These are phyloP conservation scores for Fomitiporia mediterranea DNA, from an alignment of 1,284 basidiomycete genomes.

Conservation along the genomic window DNA sequence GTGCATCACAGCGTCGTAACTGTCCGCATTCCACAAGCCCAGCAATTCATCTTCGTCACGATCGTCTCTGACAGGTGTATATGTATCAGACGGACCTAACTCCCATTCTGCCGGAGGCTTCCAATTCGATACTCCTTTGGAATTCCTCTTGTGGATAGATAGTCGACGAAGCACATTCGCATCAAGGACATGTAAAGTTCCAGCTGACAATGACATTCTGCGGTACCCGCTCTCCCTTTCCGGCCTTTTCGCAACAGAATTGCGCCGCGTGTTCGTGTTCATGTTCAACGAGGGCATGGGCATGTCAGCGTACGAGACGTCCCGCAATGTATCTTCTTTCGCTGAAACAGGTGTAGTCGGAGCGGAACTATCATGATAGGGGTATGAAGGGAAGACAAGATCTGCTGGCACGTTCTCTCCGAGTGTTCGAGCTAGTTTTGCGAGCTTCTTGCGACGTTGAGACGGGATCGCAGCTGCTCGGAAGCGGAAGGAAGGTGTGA, in stretches of 20 bases:
- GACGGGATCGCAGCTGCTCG: constrained; percentile 23
- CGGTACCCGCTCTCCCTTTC: constrained; percentile 2
- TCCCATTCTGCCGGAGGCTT: constrained; percentile 17
- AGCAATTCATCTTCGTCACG: not conserved
- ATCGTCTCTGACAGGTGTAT: too few relatives aligned
- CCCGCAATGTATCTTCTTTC: not conserved
- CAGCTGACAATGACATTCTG: constrained; percentile 7
- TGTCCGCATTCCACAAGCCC: constrained; percentile 9
- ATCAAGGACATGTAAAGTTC: not conserved
- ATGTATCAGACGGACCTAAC: constrained; percentile 4
- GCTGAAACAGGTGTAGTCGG: not conserved
- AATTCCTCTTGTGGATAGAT: not conserved
- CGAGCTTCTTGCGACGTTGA: constrained; percentile 36
- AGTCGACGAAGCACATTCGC: not conserved
- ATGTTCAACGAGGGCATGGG: not conserved
- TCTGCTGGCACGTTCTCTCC: constrained; percentile 52
- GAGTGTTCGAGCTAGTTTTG: constrained; percentile 46
- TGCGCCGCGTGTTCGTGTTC: not conserved
- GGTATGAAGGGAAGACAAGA: constrained; percentile 37
- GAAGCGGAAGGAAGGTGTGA: constrained; percentile 25
- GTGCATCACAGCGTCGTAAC: constrained; percentile 10
- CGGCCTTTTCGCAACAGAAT: not conserved
- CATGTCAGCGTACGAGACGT: not conserved
- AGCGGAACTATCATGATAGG: not conserved
- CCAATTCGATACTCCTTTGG: constrained; percentile 14